Base-by-base conservation (phyloP, 768 basidiomycete species). In the Gymnopilus junonius region DNA sequence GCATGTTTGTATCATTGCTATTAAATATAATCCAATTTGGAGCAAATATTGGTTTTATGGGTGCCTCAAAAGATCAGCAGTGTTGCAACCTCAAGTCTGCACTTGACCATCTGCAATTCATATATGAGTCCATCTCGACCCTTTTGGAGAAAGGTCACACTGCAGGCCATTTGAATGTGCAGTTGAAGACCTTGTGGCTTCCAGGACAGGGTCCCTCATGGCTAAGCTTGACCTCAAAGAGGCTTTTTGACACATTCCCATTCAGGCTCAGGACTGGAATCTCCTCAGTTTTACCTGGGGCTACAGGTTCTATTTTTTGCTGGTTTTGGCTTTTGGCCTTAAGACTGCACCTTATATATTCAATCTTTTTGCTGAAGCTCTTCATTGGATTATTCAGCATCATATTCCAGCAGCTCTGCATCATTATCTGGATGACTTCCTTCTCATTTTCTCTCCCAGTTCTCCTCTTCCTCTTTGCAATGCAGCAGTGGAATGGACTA, bases 351-450 rank as follows among this genome's bases (percentile, higher is more conserved):
- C 77, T 2, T 78, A 79, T 65, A 79, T 81, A 17, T 80, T 78
- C 67, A 77, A 79, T 58, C 70, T 79, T 1, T 79, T 79, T 57
- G 71, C 78, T 0, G 75, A 80, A 59, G 79, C 71, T 10, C 69
- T 79, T 11, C 79, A 80, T 59, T 81, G 77, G 78, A 79, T 80
- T 55, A 73, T 79, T 17, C 61, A 69, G 15, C 68, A 70, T 10
- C 73, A 80, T 57, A 71, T 79, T 48, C 77, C 74, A 0, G 69
- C 73, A 0, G 8, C 8, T 8, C 58, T 79, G 1, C 67, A 68
- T 7, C 77, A 79, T 43, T 79, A 77, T 53, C 69, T 80, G 1
- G 74, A 80, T 43, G 73, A 79, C 43, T 80, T 79, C 58, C 71
- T 79, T 21, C 32, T 66, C 1, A 64, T 69, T n/a, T 77, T 76